Base-by-base conservation (phyloP, 208 protist genomes). In the Trypanosoma conorhini region DNA sequence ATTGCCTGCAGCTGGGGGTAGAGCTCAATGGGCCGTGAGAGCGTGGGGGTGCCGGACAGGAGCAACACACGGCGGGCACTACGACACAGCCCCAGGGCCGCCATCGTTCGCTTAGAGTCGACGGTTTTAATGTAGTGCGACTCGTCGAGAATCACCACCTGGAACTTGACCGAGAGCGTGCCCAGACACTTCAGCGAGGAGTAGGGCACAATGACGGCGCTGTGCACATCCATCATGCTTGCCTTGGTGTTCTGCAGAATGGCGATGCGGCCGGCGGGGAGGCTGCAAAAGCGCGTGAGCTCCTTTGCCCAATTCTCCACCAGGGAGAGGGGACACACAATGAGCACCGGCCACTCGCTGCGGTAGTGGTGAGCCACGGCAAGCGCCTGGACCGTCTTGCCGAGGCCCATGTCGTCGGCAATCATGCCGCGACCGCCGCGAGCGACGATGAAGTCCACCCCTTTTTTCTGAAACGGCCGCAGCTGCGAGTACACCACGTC, bases 401-500 rank as follows among this genome's bases (percentile, higher is more conserved):
- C 98, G 22, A 99, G 77, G 7, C 98, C 98, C 96, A 99, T 99
- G 67, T 99, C 97, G 67, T 99, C 98, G 46, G 91, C 95, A 57
- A 98, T 95, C 79, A 97, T 89, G n/a, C 84, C 92, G 48, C 88
- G 91, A 7, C 93, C 95, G 59, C 86, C 78, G 72, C 82, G 88
- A 21, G 63, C 57, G 40, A 97, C 66, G 26, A 94, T 76, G 70
- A 95, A 97, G 21, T 82, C 82, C 31, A 96, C 88, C 26, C 91
- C 91, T 28, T 78, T 68, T 48, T 82, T 74, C 74, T 97, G 93
- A 70, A 96, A 97, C 7, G 81, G 67, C 62, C 85, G 85, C 38
- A 97, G 80, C 62, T 88, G 85, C 33, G 67, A 54, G 48, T 87
- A 90, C 17, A 97, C 87, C 8, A 76, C 69, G 70, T 93, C 91